These are phyloP conservation scores for Carex sylvatica DNA, from an alignment of 202 grass and related monocot genomes.

Conservation along the genomic window DNA sequence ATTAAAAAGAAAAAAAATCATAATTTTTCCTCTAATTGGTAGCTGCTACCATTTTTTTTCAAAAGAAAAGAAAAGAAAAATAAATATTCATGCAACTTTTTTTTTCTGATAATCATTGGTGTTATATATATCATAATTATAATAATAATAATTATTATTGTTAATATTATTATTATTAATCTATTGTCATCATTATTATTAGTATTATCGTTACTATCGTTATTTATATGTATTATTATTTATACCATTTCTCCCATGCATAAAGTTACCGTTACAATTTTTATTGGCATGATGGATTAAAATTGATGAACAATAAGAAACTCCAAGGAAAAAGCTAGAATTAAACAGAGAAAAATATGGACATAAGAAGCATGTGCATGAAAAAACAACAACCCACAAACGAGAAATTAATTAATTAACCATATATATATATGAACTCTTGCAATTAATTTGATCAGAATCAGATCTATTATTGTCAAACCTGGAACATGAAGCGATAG, in stretches of 20 bases:
- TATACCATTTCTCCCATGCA: neutral
- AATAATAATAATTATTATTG: neutral
- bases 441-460: neutral
- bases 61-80: too few relatives aligned
- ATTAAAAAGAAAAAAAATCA: too few relatives aligned
- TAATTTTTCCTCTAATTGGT: too few relatives aligned
- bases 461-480: neutral
- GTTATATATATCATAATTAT: neutral
- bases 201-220: neutral
- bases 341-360: neutral
- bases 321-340: neutral
- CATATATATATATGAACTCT: neutral
- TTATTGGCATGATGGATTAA: neutral
- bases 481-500: constrained; percentile 53
- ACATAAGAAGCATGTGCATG: neutral
- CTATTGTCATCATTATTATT: neutral
- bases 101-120: too few relatives aligned
- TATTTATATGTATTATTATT: neutral
- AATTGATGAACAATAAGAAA: neutral
- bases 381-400: neutral
- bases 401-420: neutral
- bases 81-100: neutral
- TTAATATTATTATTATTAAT: neutral
- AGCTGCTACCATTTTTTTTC: too few relatives aligned
- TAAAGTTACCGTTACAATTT: neutral